Evolutionary conservation across 371 early-diverging fungal genomes (phyloP), one percentile per base, ranked within the genome.

Genomic region (Rhizopus sp.): DNA sequence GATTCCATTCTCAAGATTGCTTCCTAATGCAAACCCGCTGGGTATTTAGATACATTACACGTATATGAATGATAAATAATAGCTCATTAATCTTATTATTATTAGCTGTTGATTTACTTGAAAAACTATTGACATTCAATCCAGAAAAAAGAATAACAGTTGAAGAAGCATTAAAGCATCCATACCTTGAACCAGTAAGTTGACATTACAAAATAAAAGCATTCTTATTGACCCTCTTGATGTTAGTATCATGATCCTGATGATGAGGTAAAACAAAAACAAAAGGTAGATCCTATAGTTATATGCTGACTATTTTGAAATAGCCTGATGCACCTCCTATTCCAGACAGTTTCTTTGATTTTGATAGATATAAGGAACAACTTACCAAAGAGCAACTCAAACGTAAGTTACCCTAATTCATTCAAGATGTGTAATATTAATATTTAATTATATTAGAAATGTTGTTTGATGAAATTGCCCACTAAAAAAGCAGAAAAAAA

Each of bases 71-170:
- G 12, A 16, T 45, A 41, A 15, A 31, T n/a, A n/a, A n/a, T 32
- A 31, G 33, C 23, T 49, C 1, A 49, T 47, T 5, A 47, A 13
- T 10, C 1, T 7, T 34, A 41, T 5, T 48, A n/a, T n/a, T n/a
- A 16, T 16, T 86, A 71, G 95, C 96, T 8, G 78, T 91, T 31
- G 93, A 95, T 70, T 68, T 99, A 51, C 81, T 99, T 52, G 92
- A 94, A 66, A 88, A 90, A 60, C 81, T 99, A 58, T 87, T 99
- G 40, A 86, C 90, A 5, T 99, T 98, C 57, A 93, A 94, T 70
- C 99, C 99, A 13, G 75, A 77, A 51, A 88, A 91, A 56, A 87
- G 99, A 38, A 93, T 96, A 62, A 94, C 94, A 5, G 99, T 96
- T 32, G 91, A 92, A 64, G 90, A 95, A 58, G 95, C 97, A 37